These are phyloP conservation scores for Fusarium brachygibbosum DNA, from an alignment of 2,329 filamentous ascomycete genomes.

Conservation along the genomic window DNA sequence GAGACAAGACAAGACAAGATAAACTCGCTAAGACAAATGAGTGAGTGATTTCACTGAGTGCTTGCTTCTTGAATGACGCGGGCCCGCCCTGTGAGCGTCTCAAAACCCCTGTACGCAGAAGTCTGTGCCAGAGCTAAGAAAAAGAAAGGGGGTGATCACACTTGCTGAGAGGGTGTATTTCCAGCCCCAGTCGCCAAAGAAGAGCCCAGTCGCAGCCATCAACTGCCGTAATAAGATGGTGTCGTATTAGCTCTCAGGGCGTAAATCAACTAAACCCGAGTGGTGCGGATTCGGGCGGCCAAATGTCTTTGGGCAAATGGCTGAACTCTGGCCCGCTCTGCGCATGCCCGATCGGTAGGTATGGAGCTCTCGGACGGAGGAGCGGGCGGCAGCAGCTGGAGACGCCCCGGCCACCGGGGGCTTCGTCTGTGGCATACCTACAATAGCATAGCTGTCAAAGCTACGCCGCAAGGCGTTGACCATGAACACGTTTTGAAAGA, in stretches of 20 bases:
- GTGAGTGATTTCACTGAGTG: slow-evolving; percentile 28
- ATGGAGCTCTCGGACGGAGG: slow-evolving; percentile 49
- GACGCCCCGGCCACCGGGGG: slow-evolving; percentile 43
- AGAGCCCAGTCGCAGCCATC: slow-evolving; percentile 20
- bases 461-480: slow-evolving; percentile 25
- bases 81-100: slow-evolving; percentile 38
- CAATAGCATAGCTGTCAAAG: slow-evolving; percentile 21
- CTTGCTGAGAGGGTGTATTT: slow-evolving; percentile 25
- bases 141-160: slow-evolving; percentile 3
- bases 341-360: slow-evolving; percentile 49
- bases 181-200: slow-evolving; percentile 6
- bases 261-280: slow-evolving; percentile 27
- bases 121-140: slow-evolving; percentile 10
- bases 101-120: slow-evolving; percentile 33
- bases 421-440: slow-evolving; percentile 41
- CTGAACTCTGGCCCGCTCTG: slow-evolving; percentile 50
- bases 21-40: slow-evolving; percentile 28
- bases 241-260: slow-evolving; percentile 30
- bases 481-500: slow-evolving; percentile 21
- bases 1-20: slow-evolving; percentile 23
- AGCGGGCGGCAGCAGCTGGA: slow-evolving; percentile 44
- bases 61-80: slow-evolving; percentile 43
- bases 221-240: slow-evolving; percentile 4
- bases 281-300: slow-evolving; percentile 41
- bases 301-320: slow-evolving; percentile 35